A percentile compares a stretch with the other conserved stretches of the same genome.
Evolutionary conservation across 2,329 filamentous ascomycete genomes (phyloP).

Genomic region (Cryoendolithus antarcticus): DNA sequence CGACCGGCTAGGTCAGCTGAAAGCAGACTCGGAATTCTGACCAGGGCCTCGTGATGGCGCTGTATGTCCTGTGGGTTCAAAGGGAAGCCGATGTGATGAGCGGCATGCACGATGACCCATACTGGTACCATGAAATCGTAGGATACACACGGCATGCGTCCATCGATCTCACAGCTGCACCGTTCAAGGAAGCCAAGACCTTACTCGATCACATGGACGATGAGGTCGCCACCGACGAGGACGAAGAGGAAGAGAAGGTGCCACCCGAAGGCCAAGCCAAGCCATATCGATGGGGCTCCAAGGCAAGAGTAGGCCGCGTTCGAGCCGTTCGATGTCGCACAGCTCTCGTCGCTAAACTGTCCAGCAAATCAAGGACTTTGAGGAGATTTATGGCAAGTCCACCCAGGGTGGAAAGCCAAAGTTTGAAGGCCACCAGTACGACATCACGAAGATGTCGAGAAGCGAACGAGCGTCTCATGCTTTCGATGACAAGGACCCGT

Average conservation of each 20-base stretch:
- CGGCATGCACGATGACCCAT: neutral
- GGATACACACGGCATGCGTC: slow-evolving; percentile 9
- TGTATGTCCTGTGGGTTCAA: slow-evolving; percentile 1
- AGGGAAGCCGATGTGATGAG: too few relatives aligned
- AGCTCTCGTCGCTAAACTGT: too few relatives aligned
- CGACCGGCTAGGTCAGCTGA: slow-evolving; percentile 8
- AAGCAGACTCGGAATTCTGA: slow-evolving; percentile 8
- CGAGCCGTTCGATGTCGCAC: too few relatives aligned
- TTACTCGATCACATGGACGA: too few relatives aligned
- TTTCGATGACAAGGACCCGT: slow-evolving; percentile 10
- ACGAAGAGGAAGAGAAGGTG: too few relatives aligned
- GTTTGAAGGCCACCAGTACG: slow-evolving; percentile 5
- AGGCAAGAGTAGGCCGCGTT: too few relatives aligned
- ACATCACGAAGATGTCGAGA: slow-evolving; percentile 7
- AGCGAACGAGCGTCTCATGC: slow-evolving; percentile 4
- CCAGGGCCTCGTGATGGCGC: slow-evolving; percentile 9
- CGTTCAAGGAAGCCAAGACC: neutral
- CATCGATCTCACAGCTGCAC: slow-evolving; percentile 5
- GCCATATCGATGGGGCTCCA: too few relatives aligned
- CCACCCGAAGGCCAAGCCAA: too few relatives aligned
- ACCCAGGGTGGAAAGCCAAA: neutral
- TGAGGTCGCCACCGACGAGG: too few relatives aligned
- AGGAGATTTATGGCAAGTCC: too few relatives aligned
- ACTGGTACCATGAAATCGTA: slow-evolving; percentile 8
- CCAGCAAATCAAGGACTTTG: too few relatives aligned